phyloP scores from a whole-genome alignment of 1,139 yeast species.

The Citeromyces hawaiiensis region DNA sequence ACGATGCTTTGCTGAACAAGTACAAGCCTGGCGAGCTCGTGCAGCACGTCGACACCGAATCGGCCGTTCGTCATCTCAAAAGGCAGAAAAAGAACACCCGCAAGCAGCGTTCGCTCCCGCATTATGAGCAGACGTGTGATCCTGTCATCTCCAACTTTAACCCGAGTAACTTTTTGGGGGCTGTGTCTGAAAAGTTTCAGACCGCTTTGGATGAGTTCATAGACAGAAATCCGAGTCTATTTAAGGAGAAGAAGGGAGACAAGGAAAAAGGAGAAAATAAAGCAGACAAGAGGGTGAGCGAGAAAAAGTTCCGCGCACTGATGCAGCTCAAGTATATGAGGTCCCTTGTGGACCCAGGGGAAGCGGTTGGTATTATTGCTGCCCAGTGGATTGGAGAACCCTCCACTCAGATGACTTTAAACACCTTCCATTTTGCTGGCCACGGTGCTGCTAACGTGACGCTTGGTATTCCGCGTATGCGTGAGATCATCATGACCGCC shows the following conservation, averaged over 20 bases:
- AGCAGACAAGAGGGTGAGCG: conserved; percentile 38
- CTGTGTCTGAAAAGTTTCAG: conserved; percentile 87
- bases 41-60: conserved; percentile 67
- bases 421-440: conserved; percentile 99
- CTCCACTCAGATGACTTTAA: conserved; percentile 97
- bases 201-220: conserved; percentile 64
- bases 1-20: conserved; percentile 72
- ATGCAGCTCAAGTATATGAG: conserved; percentile 99
- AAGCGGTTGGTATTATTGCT: conserved; percentile 96
- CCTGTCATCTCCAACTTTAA: conserved; percentile 79
- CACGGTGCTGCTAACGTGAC: conserved; percentile 99
- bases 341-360: conserved; percentile 91
- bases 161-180: conserved; percentile 83
- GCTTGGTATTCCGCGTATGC: conserved; percentile 98
- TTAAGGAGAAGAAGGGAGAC: conserved; percentile 37
- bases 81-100: conserved; percentile 65
- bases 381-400: conserved; percentile 99
- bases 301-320: conserved; percentile 85
- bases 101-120: conserved; percentile 53
- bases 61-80: conserved; percentile 71
- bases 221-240: conserved; percentile 34
- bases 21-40: conserved; percentile 75
- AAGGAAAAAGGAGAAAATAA: conserved; percentile 27
- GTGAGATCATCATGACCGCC: conserved; percentile 99
- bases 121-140: conserved; percentile 58